Conservation (phyloP, 163 green algal species). For the Chlamydomonas reinhardtii region DNA sequence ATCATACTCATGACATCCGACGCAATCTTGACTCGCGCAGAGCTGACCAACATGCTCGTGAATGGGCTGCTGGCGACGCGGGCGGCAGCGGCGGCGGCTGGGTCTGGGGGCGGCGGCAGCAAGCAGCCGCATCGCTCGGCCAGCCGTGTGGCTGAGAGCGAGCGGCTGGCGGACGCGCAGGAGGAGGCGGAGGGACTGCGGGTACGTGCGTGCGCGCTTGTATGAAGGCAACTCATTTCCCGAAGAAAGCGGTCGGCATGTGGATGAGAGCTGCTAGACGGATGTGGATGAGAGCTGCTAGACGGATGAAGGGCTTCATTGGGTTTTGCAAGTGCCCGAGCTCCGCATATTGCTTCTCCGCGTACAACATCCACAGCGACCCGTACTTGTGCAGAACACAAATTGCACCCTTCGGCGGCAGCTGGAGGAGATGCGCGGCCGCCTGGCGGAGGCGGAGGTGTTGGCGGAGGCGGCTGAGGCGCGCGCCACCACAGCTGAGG, state of each 20-base stretch:
- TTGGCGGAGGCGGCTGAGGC: not conserved
- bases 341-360: too few species aligned
- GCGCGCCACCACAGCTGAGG: not conserved
- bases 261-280: too few species aligned
- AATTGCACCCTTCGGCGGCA: slow-evolving; percentile 8
- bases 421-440: slow-evolving; percentile 1
- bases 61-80: not conserved
- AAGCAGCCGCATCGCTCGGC: not conserved
- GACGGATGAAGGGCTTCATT: too few species aligned
- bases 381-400: not conserved
- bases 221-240: too few species aligned
- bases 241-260: too few species aligned
- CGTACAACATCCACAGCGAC: too few species aligned
- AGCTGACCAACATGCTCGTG: not conserved
- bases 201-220: not conserved
- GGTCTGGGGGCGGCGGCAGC: not conserved
- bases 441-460: not conserved
- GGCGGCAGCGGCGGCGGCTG: too few species aligned
- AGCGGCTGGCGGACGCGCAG: not conserved
- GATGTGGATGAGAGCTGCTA: too few species aligned
- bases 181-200: not conserved
- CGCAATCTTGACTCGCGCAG: too few species aligned
- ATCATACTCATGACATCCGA: too few species aligned
- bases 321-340: too few species aligned
- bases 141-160: not conserved